Evolutionary conservation across 2,329 filamentous ascomycete genomes (phyloP), one percentile per base, ranked within the genome.

Genomic region (Talaromyces sp.): DNA sequence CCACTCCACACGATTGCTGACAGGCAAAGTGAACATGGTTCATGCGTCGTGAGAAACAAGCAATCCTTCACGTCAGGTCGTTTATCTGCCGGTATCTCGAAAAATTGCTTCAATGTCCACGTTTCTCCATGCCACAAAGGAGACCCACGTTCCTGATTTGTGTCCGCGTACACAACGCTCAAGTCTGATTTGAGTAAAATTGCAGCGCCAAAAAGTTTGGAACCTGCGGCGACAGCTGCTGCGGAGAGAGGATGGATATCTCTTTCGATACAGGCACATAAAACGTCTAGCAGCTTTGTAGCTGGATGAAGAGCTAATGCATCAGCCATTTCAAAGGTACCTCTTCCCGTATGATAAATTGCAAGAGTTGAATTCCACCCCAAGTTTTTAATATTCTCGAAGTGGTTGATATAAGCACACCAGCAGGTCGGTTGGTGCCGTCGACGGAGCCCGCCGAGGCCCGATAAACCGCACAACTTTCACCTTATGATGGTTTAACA

Each of bases 21-120:
- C 45, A 64, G 56, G 27, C 63, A 64, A 8, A 64, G 45, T 29
- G 63, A 64, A 17, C 63, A 64, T 40, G 63, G 63, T 40, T 64
- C 63, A 43, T 64, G 63, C 29, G 63, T 64, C 11, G 63, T 64
- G 5, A 64, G 54, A 19, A 64, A 64, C 34, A 64, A 45, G 6
- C 63, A 64, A 19, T 60, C 40, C 2, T 15, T 8, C 19, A 64
- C 63, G 5, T 40, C 17, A 2, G 63, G 63, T 2, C 63, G 19
- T 31, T 64, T 17, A 7, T 60, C 45, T 15, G 54, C 45, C 15
- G 63, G 63, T 22, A 54, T 53, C 1, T 64, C 63, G 45, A 64
- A 64, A 45, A 64, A 64, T 60, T 64, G 63, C 38, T 64, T 64
- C 43, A 64, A 43, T 19, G 63, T 64, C 63, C 63, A 64, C 1